Conservation (phyloP, 805 yeast species). For the Starmera quercuum region DNA sequence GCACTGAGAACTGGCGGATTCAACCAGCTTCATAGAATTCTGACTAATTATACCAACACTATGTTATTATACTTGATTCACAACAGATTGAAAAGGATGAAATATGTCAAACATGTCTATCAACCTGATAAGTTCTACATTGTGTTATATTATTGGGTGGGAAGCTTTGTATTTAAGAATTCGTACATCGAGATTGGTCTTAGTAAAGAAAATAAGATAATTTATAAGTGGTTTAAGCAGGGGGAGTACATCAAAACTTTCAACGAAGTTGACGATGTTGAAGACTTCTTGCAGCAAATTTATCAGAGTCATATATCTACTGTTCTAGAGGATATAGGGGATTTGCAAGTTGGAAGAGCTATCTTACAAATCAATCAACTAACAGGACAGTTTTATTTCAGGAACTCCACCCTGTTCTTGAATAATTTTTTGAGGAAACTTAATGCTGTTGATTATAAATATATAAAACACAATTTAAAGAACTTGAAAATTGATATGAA, state of each 20-base stretch:
- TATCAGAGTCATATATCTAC: slow-evolving; percentile 32
- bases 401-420: slow-evolving; percentile 32
- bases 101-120: slow-evolving; percentile 51
- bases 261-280: slow-evolving; percentile 28
- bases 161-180: slow-evolving; percentile 36
- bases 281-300: slow-evolving; percentile 27
- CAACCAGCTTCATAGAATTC: slow-evolving; percentile 43
- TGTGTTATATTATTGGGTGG: slow-evolving; percentile 58
- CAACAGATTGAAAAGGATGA: slow-evolving; percentile 43
- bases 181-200: slow-evolving; percentile 58
- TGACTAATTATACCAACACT: slow-evolving; percentile 54
- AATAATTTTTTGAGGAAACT: slow-evolving; percentile 15
- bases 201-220: slow-evolving; percentile 37
- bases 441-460: slow-evolving; percentile 18
- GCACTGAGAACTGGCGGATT: slow-evolving; percentile 40
- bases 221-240: slow-evolving; percentile 57
- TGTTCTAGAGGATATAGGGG: slow-evolving; percentile 25
- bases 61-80: slow-evolving; percentile 57
- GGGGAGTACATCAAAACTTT: slow-evolving; percentile 32
- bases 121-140: slow-evolving; percentile 47
- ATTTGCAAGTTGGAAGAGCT: slow-evolving; percentile 20
- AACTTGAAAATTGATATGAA: slow-evolving; percentile 11
- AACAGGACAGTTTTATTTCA: slow-evolving; percentile 34
- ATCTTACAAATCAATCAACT: slow-evolving; percentile 19
- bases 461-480: slow-evolving; percentile 15